Base-by-base conservation (phyloP, 306 rosid genomes). In the Sindora glabra region DNA sequence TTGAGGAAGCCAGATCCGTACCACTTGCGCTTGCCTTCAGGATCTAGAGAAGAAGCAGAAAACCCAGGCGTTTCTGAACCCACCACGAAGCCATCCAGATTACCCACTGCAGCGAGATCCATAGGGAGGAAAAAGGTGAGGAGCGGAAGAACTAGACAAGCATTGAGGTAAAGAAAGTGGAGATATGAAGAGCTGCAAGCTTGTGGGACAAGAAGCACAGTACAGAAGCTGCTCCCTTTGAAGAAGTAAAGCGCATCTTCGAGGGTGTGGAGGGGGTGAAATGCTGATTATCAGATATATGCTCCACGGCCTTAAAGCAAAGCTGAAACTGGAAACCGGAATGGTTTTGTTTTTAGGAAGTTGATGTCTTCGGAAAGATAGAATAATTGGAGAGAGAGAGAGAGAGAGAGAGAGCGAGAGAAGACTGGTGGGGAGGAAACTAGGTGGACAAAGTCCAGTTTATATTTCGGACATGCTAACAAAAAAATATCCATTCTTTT, bases 71-170 rank as follows among this genome's bases (percentile, higher is more conserved):
- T 41, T 14, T 74, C 79, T 48, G 89, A 79, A 79, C 75, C 83
- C 74, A 76, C 87, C 62, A 76, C n/a, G n/a, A n/a, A 68, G 71
- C 85, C 97, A 48, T 83, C 87, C 27, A 81, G 77, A 75, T n/a
- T n/a, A n/a, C 95, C 82, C 78, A 80, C 74, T 48, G 67, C 78
- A 48, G 87, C 87, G 76, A 89, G 82, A 89, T 92, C 99, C 96
- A 86, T 86, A 29, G 5, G n/a, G n/a, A n/a, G n/a, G n/a, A n/a
- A n/a, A 14, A 17, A 33, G 53, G 51, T 27, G 67, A 52, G 17
- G n/a, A 65, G 40, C 34, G 21, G 18, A 8, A 8, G 2, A 29
- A 24, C 68, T 60, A 70, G 40, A 65, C 46, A 39, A 48, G 40
- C 26, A 26, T 71, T 26, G 6, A 26, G 30, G 3, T 45, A n/a